These are phyloP conservation scores for Tubosaeta sp. DNA, from an alignment of 768 basidiomycete species.

Conservation along the genomic window DNA sequence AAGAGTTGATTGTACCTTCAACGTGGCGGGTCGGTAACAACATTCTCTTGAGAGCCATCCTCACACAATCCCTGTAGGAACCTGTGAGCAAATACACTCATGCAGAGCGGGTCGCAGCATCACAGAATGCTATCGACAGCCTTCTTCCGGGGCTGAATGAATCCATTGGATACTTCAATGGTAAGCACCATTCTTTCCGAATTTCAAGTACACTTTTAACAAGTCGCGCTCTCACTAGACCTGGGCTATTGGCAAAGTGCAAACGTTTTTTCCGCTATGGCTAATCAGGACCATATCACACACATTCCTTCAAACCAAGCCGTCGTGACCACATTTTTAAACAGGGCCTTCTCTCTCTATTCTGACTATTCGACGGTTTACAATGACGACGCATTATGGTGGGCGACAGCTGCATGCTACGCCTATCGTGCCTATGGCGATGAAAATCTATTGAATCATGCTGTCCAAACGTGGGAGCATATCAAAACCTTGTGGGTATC, in stretches of 20 bases:
- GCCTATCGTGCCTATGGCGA: constrained; percentile 48
- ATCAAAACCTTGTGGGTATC: constrained; percentile 42
- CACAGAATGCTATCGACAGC: constrained; percentile 40
- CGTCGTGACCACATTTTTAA: constrained; percentile 4
- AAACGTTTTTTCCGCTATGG: constrained; percentile 49
- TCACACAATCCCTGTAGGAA: constrained; percentile 30
- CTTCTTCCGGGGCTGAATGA: constrained; percentile 37
- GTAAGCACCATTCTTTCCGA: constrained; percentile 18
- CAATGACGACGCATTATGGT: constrained; percentile 37
- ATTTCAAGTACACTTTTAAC: too few species aligned
- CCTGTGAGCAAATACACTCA: constrained; percentile 36
- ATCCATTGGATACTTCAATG: constrained; percentile 41
- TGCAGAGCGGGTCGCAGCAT: constrained; percentile 38
- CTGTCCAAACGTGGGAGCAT: constrained; percentile 45
- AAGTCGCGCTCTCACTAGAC: constrained; percentile 23
- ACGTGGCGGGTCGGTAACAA: constrained; percentile 40
- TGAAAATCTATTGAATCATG: constrained; percentile 38
- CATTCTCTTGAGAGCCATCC: not conserved
- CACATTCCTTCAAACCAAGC: not conserved
- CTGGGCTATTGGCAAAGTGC: constrained; percentile 53
- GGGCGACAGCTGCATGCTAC: constrained; percentile 50
- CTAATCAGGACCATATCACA: constrained; percentile 26
- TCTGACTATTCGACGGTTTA: constrained; percentile 6
- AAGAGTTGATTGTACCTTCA: constrained; percentile 39
- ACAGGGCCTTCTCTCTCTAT: constrained; percentile 7